A percentile compares a stretch with the other conserved stretches of the same genome.
phyloP scores from a whole-genome alignment of 352 stramenopile genomes.

The Achlya hypogyna region DNA sequence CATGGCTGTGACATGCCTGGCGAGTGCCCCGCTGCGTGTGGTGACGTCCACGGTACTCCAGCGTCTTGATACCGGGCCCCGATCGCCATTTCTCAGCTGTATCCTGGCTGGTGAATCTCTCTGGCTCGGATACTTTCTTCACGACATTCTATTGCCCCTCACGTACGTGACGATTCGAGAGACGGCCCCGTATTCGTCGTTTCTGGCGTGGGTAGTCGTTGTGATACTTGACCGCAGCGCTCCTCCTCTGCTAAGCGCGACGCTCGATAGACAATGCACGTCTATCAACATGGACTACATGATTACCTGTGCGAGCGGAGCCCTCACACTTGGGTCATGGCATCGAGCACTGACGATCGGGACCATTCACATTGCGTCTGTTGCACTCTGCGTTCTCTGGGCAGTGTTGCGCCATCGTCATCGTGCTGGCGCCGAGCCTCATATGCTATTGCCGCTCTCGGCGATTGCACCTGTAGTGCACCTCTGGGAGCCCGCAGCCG shows the following conservation, averaged over 20 bases:
- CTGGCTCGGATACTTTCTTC: constrained; percentile 2
- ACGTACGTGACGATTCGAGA: not conserved
- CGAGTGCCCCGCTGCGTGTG: not conserved
- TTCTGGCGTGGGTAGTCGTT: not conserved
- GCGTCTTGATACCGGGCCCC: not conserved
- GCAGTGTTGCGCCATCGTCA: not conserved
- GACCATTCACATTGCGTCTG: not conserved
- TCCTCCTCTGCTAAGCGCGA: not conserved
- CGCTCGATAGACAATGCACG: not conserved
- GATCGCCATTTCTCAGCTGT: not conserved
- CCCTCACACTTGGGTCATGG: not conserved
- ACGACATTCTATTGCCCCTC: not conserved
- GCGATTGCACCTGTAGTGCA: not conserved
- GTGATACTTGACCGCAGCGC: not conserved
- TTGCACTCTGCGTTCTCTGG: not conserved
- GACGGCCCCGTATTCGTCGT: not conserved
- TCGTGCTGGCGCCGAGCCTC: too few relatives aligned
- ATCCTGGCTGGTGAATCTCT: constrained; percentile 1
- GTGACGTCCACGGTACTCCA: not conserved
- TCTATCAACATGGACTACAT: not conserved
- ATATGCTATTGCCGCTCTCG: not conserved
- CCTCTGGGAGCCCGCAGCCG: not conserved
- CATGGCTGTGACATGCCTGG: not conserved
- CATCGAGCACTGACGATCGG: not conserved
- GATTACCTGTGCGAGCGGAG: not conserved